A percentile compares a stretch with the other conserved stretches of the same genome.
These are phyloP conservation scores for Pouteria glomerata DNA, from an alignment of 148 eudicot genomes.

Conservation along the genomic window DNA sequence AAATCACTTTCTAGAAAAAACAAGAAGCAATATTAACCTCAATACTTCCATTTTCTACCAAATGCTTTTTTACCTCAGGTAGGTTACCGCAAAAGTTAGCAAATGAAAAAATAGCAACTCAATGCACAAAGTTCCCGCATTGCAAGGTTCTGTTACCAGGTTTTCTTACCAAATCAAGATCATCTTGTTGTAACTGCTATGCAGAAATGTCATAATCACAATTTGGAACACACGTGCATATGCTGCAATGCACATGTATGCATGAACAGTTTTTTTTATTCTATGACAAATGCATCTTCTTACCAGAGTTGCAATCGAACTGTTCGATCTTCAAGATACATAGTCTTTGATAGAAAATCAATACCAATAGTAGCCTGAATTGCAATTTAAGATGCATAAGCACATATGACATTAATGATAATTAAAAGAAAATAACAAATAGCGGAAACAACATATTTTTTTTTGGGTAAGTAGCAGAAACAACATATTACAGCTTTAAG, in stretches of 20 bases:
- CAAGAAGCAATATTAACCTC: background rate
- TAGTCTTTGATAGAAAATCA: conserved; percentile 46
- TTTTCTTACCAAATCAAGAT: background rate
- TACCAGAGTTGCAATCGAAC: conserved; percentile 48
- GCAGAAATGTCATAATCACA: background rate
- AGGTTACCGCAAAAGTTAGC: background rate
- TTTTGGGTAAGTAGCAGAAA: background rate
- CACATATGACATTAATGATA: background rate
- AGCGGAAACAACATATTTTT: background rate
- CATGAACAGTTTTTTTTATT: background rate
- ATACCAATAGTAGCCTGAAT: conserved; percentile 47
- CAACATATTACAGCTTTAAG: background rate
- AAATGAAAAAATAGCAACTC: no score
- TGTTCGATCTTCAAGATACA: conserved; percentile 53
- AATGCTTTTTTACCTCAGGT: background rate
- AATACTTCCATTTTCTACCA: background rate
- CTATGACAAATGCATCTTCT: conserved; percentile 9
- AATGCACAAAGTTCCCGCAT: no score
- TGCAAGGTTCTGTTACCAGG: no score
- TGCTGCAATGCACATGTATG: background rate
- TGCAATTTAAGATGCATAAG: conserved; percentile 8
- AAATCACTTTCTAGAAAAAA: background rate
- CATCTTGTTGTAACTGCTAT: background rate
- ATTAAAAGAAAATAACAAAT: background rate
- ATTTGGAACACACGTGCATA: background rate